Evolutionary conservation across 1,139 yeast genomes (phyloP), one percentile per base, ranked within the genome.

Genomic region (Suhomyces coccinellae): DNA sequence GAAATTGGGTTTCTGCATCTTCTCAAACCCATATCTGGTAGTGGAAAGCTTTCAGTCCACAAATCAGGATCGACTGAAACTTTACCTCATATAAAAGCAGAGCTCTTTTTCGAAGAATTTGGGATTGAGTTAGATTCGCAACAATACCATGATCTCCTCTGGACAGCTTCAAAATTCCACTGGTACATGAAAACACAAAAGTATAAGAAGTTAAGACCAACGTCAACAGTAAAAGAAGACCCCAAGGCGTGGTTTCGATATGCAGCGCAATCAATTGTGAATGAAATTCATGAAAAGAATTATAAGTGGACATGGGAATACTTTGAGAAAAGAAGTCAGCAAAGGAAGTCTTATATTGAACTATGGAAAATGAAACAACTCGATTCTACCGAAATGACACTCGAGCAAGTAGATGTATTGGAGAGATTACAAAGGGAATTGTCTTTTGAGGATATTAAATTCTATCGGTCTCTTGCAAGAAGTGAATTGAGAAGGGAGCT

Each of bases 271-370:
- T 82, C 88, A 14, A 86, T 93, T 2, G 67, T 80, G 42, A 73
- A 81, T 48, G 97, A 90, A 61, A 84, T 95, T 31, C 96, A 87
- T 54, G 93, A 88, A 51, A 80, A 77, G 55, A 82, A 87, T 57
- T 78, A 83, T 52, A 83, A 80, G 57, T 88, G 97, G 95, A 83
- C 90, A 33, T 95, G 99, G 99, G 95, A 78, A 2, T 79, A 80
- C 58, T 82, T 93, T 53, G 79, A 79, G 42, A 75, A 73, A 46
- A 76, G 96, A 56, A 72, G 96, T 52, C 87, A 86, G 48, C 83
- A 86, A 57, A 73, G 97, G 54, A 77, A 75, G 46, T 66, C 73
- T 1, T 95, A 95, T 62, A 75, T 87, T n/a, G 63, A 62, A 12
- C 67, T 88, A 1, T 93, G 91, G 86, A 85, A 81, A 54, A 38